These are phyloP conservation scores for Cyclostephanos tholiformis DNA, from an alignment of 108 stramenopile genomes.

Conservation along the genomic window DNA sequence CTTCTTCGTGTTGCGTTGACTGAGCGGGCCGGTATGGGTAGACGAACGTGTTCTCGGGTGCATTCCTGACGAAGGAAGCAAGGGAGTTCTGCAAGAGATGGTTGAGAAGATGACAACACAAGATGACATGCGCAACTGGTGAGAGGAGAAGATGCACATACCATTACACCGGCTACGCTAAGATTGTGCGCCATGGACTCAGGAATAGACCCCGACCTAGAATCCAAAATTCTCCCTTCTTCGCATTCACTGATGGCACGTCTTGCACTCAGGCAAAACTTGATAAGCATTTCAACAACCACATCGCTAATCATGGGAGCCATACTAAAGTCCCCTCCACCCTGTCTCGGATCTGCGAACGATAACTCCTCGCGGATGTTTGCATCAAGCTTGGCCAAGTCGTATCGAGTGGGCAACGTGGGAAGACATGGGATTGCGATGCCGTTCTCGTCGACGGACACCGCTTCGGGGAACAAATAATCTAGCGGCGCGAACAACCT, in stretches of 20 bases:
- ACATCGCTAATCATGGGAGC: constrained; percentile 78
- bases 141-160: constrained; percentile 13
- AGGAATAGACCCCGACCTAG: constrained; percentile 54
- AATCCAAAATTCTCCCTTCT: constrained; percentile 57
- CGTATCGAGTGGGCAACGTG: constrained; percentile 76
- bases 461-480: constrained; percentile 82
- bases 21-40: constrained; percentile 85
- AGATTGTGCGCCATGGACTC: constrained; percentile 78
- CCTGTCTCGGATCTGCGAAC: constrained; percentile 81
- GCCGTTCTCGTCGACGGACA: constrained; percentile 76
- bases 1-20: constrained; percentile 80
- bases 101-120: not conserved
- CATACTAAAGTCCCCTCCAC: constrained; percentile 81
- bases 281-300: constrained; percentile 67
- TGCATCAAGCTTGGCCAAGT: constrained; percentile 77
- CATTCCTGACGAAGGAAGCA: constrained; percentile 54
- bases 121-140: constrained; percentile 44
- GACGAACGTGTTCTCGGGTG: constrained; percentile 81
- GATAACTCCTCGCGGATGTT: constrained; percentile 82
- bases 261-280: constrained; percentile 71
- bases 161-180: constrained; percentile 74
- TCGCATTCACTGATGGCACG: constrained; percentile 65
- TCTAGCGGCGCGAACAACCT: constrained; percentile 75
- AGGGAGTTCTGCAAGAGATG: constrained; percentile 29
- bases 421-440: constrained; percentile 61